Evolutionary conservation across 2,329 filamentous ascomycete species (phyloP).

Genomic region (Nakataea oryzae): DNA sequence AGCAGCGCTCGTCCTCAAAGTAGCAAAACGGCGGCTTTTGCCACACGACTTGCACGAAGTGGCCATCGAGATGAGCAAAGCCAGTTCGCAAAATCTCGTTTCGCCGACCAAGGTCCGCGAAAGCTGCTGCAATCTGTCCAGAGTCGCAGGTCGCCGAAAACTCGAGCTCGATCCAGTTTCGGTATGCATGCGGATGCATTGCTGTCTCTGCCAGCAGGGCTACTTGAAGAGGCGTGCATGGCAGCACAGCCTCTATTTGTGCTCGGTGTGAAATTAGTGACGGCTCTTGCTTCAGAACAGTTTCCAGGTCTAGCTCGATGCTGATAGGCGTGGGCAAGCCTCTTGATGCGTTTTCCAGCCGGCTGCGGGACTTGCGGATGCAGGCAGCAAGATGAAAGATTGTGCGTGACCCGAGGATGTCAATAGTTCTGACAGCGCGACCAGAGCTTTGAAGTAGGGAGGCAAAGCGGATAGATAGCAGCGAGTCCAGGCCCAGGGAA

Average conservation of each 20-base stretch:
- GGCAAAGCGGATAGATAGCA: conserved; percentile 40
- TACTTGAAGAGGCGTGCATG: conserved; percentile 64
- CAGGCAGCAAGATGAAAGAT: conserved; percentile 16
- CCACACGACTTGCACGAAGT: conserved; percentile 57
- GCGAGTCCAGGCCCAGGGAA: conserved; percentile 27
- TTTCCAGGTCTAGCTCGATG: not conserved
- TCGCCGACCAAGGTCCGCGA: conserved; percentile 34
- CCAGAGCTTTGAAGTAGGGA: conserved; percentile 50
- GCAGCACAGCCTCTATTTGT: conserved; percentile 11
- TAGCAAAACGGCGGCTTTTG: conserved; percentile 23
- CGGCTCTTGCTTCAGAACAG: conserved; percentile 4
- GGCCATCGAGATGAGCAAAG: conserved; percentile 46
- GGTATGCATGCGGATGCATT: conserved; percentile 51
- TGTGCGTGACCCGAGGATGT: conserved; percentile 48
- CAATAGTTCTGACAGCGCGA: conserved; percentile 43
- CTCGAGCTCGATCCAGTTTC: conserved; percentile 66
- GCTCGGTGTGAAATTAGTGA: conserved; percentile 4
- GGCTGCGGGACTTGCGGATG: conserved; percentile 1
- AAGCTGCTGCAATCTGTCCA: conserved; percentile 32
- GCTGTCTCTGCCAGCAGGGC: conserved; percentile 73
- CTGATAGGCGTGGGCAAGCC: not conserved
- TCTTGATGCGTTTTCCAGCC: too few relatives aligned
- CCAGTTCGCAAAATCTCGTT: conserved; percentile 68
- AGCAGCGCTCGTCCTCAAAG: not conserved
- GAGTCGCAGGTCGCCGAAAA: conserved; percentile 26